Evolutionary conservation across 768 basidiomycete genomes (phyloP).

Genomic region (Candolleomyces eurysporus): DNA sequence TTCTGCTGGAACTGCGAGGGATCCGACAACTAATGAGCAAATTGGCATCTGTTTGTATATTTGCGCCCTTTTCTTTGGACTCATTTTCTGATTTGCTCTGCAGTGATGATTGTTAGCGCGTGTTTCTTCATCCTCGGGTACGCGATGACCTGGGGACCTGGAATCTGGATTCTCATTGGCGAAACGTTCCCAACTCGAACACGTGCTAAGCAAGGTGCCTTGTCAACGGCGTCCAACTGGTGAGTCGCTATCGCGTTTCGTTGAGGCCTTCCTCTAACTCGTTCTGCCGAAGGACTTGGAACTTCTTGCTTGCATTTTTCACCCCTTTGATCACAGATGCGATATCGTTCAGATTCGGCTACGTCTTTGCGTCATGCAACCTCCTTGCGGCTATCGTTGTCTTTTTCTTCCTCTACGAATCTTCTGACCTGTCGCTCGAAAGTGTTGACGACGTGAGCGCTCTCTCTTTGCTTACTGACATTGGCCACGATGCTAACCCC

Average conservation of each 20-base stretch:
- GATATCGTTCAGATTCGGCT: slow-evolving; percentile 65
- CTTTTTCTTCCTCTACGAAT: slow-evolving; percentile 76
- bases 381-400: slow-evolving; percentile 58
- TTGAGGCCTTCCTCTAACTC: not conserved
- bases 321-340: slow-evolving; percentile 66
- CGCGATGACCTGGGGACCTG: slow-evolving; percentile 73
- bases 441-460: slow-evolving; percentile 52
- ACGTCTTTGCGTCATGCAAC: slow-evolving; percentile 70
- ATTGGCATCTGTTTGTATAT: slow-evolving; percentile 51
- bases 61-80: not conserved
- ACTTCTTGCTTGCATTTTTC: slow-evolving; percentile 74
- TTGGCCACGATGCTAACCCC: not conserved
- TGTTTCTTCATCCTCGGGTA: slow-evolving; percentile 73
- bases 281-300: slow-evolving; percentile 40
- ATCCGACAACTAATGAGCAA: slow-evolving; percentile 42
- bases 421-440: slow-evolving; percentile 64
- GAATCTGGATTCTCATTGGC: slow-evolving; percentile 75
- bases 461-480: not conserved
- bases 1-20: slow-evolving; percentile 62
- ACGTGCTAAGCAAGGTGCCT: slow-evolving; percentile 66
- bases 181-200: slow-evolving; percentile 76
- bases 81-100: slow-evolving; percentile 4
- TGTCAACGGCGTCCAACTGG: slow-evolving; percentile 66
- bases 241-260: slow-evolving; percentile 10
- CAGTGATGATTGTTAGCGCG: slow-evolving; percentile 61